Conservation (phyloP, 768 basidiomycete genomes). For the Pisolithus sp. region DNA sequence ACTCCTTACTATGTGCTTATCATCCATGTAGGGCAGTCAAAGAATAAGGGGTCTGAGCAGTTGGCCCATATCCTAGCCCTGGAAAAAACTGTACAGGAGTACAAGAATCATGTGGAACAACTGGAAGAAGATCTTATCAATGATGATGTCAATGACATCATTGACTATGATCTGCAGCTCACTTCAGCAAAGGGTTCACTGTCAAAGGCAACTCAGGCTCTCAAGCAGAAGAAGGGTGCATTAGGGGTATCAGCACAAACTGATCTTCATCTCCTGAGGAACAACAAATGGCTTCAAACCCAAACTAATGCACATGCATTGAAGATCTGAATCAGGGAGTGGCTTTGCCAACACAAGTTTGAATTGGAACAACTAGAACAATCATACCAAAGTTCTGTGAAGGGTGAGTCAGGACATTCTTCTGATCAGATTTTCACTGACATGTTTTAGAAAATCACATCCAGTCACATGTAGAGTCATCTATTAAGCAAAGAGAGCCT, state of each 20-base stretch:
- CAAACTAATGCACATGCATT: conserved; percentile 17
- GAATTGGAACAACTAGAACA: conserved; percentile 12
- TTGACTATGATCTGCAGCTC: conserved; percentile 2
- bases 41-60: conserved; percentile 1
- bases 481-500: conserved; percentile 22
- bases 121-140: neutral
- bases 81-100: neutral
- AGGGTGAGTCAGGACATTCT: conserved; percentile 9
- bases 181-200: neutral
- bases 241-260: conserved; percentile 3
- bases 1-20: neutral
- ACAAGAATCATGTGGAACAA: neutral
- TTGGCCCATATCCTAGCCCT: conserved; percentile 1
- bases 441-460: conserved; percentile 19
- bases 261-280: conserved; percentile 3
- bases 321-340: conserved; percentile 11
- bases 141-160: neutral
- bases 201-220: neutral
- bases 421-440: neutral
- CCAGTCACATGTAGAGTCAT: conserved; percentile 19
- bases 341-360: conserved; percentile 13
- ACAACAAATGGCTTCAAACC: conserved; percentile 5
- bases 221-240: neutral
- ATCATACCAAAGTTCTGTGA: conserved; percentile 10
- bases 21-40: neutral